phyloP scores from a whole-genome alignment of 208 protist genomes.

The Trypanosoma theileri region DNA sequence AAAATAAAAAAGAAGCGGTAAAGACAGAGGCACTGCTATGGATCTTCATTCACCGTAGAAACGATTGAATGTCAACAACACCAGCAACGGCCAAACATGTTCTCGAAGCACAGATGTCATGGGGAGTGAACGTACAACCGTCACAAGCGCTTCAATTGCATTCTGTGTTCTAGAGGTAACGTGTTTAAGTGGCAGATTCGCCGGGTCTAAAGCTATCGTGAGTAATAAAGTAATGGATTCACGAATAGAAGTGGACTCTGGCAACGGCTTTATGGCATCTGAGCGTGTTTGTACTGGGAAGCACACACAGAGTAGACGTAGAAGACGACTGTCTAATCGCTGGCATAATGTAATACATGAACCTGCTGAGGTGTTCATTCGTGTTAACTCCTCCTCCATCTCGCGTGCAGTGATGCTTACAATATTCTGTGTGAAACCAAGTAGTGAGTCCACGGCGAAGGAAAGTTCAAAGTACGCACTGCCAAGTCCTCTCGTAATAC shows the following conservation, averaged over 20 bases:
- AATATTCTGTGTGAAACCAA: slow-evolving; percentile 69
- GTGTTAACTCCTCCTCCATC: slow-evolving; percentile 41
- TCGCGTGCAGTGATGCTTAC: slow-evolving; percentile 46
- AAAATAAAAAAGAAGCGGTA: neutral
- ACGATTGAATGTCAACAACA: slow-evolving; percentile 77
- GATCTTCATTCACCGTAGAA: slow-evolving; percentile 62
- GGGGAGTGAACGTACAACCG: slow-evolving; percentile 40
- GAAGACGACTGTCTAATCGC: slow-evolving; percentile 58
- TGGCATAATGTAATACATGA: slow-evolving; percentile 72
- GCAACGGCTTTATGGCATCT: slow-evolving; percentile 25
- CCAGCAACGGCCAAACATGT: slow-evolving; percentile 59
- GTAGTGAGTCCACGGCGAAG: slow-evolving; percentile 73
- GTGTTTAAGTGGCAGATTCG: slow-evolving; percentile 47
- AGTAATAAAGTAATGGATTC: slow-evolving; percentile 48
- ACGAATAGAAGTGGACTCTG: slow-evolving; percentile 34
- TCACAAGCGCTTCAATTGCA: slow-evolving; percentile 68
- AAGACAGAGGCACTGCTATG: neutral
- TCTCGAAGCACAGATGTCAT: slow-evolving; percentile 41
- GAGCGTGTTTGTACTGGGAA: slow-evolving; percentile 39
- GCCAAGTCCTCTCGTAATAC: slow-evolving; percentile 51
- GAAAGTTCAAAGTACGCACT: slow-evolving; percentile 78
- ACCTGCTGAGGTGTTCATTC: slow-evolving; percentile 2
- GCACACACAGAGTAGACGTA: slow-evolving; percentile 48
- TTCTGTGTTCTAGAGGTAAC: slow-evolving; percentile 53
- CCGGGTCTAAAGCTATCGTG: slow-evolving; percentile 54